A percentile compares a stretch with the other conserved stretches of the same genome.
phyloP scores from a whole-genome alignment of 1,139 yeast genomes.

The Debaryomyces fabryi region DNA sequence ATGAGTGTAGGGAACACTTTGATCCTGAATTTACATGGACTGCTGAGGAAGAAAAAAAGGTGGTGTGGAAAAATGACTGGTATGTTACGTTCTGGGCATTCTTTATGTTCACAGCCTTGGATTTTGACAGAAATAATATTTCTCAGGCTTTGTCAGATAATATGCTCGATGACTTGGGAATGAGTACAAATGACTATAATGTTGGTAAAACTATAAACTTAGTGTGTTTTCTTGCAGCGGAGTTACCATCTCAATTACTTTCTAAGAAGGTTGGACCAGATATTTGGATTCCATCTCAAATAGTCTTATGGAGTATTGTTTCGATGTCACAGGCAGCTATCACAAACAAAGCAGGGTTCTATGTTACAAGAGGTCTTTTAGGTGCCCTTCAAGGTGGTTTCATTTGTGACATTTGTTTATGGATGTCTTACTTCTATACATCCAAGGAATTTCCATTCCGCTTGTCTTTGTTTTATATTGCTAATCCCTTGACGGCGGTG shows the following conservation, averaged over 20 bases:
- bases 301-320: slow-evolving; percentile 34
- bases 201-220: slow-evolving; percentile 34
- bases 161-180: slow-evolving; percentile 28
- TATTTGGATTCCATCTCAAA: slow-evolving; percentile 32
- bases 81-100: slow-evolving; percentile 34
- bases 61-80: slow-evolving; percentile 22
- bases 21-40: slow-evolving; percentile 25
- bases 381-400: slow-evolving; percentile 37
- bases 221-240: slow-evolving; percentile 35
- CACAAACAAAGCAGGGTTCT: slow-evolving; percentile 27
- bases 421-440: slow-evolving; percentile 31
- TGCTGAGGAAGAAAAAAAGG: slow-evolving; percentile 23
- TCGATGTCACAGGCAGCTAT: slow-evolving; percentile 32
- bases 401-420: slow-evolving; percentile 33
- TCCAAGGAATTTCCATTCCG: slow-evolving; percentile 30
- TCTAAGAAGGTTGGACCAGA: slow-evolving; percentile 24
- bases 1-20: slow-evolving; percentile 26
- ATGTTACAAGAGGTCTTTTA: slow-evolving; percentile 29
- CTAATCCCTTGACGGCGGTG: slow-evolving; percentile 25
- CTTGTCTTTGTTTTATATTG: slow-evolving; percentile 26
- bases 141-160: slow-evolving; percentile 37
- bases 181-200: slow-evolving; percentile 36
- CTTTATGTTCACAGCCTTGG: slow-evolving; percentile 33
- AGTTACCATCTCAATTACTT: slow-evolving; percentile 35
- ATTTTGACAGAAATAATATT: slow-evolving; percentile 36